Conservation (phyloP, 352 stramenopile genomes). For the Phytophthora sp. region DNA sequence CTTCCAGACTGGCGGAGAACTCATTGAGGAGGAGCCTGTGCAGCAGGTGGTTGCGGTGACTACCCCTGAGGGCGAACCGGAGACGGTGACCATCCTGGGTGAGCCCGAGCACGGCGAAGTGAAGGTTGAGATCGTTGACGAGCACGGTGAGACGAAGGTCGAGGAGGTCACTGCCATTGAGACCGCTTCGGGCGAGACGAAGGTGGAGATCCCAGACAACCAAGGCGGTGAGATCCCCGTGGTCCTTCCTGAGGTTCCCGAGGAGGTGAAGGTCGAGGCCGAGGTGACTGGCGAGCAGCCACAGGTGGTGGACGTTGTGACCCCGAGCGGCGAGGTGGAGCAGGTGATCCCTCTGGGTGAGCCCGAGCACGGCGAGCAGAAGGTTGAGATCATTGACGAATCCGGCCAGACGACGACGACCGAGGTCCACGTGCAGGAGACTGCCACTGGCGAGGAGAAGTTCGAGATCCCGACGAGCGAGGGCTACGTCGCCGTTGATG, state of each 20-base stretch:
- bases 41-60: slow-evolving; percentile 10
- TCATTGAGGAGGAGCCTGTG: background rate
- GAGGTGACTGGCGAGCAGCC: background rate
- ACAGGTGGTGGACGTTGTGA: background rate
- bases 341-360: slow-evolving; percentile 1
- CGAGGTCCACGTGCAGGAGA: slow-evolving; percentile 3
- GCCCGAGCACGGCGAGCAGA: background rate
- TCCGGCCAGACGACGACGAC: background rate
- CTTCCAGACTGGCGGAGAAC: too few species aligned
- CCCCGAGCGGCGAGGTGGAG: background rate
- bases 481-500: background rate
- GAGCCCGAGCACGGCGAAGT: background rate
- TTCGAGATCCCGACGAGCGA: background rate
- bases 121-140: background rate
- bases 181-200: background rate
- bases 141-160: background rate
- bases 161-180: background rate
- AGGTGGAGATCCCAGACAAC: background rate
- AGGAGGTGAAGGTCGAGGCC: background rate
- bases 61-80: background rate
- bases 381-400: background rate
- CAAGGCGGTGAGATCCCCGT: background rate
- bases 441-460: background rate
- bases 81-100: slow-evolving; percentile 2
- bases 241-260: background rate